Evolutionary conservation across 345 rosid genomes (phyloP), one percentile per base, ranked within the genome.

Genomic region (Populus nigra): DNA sequence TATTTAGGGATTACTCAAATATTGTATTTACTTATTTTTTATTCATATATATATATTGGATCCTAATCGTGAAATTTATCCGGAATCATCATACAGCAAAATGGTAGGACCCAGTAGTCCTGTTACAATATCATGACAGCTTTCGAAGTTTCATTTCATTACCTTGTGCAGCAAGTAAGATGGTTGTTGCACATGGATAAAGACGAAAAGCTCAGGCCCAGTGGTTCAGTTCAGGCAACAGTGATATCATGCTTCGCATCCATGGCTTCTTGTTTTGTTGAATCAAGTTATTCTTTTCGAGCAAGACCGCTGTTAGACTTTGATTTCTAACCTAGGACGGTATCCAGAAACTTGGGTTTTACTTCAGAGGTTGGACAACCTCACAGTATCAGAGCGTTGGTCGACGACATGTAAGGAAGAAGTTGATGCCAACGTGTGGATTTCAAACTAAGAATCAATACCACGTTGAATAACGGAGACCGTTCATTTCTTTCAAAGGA

Each of bases 91-190:
- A 66, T 43, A 18, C 5, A 1, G 29, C 49, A 73, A 61, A 23
- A 75, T 75, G 78, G 71, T 75, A 75, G 78, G 78, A 49, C 63
- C 45, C 63, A 20, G 22, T 10, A 20, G 20, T 45, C 43, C 5
- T 75, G 45, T 31, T 20, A 8, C 39, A 62, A 25, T 31, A 62
- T 73, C 69, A 73, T 62, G 68, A 23, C 53, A 61, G 61, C 68
- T 62, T 38, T 39, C 70, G n/a, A 63, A 5, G 69, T 61, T 33
- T 35, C 17, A 4, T 9, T 43, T 16, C 75, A 53, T 33, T 33
- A 3, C 45, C 47, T 31, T 53, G 29, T 12, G 13, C 45, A 33
- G 65, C 74, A 53, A 53, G 47, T 7, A 31, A 72, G 57, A 22
- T 18, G 18, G 59, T 20, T 27, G 62, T 8, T 71, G 74, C 35